Evolutionary conservation across 768 basidiomycete genomes (phyloP), one percentile per base, ranked within the genome.

Genomic region (Agaricus subrufescens): DNA sequence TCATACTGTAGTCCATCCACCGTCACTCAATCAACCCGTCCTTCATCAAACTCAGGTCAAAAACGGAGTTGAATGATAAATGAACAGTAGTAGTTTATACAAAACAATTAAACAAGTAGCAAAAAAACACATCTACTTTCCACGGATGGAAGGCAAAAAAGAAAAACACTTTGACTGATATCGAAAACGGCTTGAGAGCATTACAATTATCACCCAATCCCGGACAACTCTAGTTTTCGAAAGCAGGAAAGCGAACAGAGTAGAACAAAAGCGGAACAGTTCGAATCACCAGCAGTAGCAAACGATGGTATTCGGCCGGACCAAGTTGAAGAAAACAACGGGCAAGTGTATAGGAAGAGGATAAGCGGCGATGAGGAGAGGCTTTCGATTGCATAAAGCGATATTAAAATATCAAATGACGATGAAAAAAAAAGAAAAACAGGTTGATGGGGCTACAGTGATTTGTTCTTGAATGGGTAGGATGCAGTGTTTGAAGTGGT

Each of bases 341-440:
- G 40, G 40, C 15, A 39, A 48, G 44, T 29, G 58, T 42, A 19
- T 42, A 42, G 40, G 40, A 42, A 42, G 34, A 34, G 34, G 2
- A 49, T 38, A 56, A 54, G 37, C n/a, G 34, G 30, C 29, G 43
- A 30, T n/a, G 50, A 31, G 38, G 38, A 44, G 54, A 50, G 37
- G 27, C 44, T 7, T 47, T 44, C 42, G 58, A 45, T 29, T 48
- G 51, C 50, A 49, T 53, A 54, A 54, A 56, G 47, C 54, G 39
- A 56, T 47, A 27, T 56, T 54, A 56, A 50, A 52, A 31, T 57
- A 54, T 27, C 42, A 51, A 31, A 58, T 30, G 53, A 61, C 23
- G 50, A 54, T 45, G 49, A 34, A 31, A 45, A 52, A 56, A 46
- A 34, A 31, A 45, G 49, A 34, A 56, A 34, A 34, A 34, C 34